A percentile compares a stretch with the other conserved stretches of the same genome.
Conservation (phyloP, 495 filamentous ascomycete species). For the Amniculicola lignicola region DNA sequence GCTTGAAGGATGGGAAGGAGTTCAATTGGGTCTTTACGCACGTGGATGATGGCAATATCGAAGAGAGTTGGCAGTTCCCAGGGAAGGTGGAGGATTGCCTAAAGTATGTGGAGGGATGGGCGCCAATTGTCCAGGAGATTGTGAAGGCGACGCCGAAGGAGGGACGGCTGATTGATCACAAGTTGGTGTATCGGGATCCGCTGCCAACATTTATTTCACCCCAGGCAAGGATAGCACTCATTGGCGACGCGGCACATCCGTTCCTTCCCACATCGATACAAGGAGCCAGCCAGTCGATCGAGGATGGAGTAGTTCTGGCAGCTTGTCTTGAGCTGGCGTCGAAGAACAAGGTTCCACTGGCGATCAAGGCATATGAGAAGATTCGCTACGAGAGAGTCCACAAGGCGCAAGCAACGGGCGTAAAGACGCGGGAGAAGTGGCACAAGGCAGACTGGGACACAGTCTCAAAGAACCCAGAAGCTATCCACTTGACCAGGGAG, state of each 20-base stretch:
- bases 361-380: constrained; percentile 35
- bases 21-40: constrained; percentile 43
- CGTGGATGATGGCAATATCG: constrained; percentile 38
- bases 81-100: constrained; percentile 36
- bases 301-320: constrained; percentile 40
- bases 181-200: constrained; percentile 41
- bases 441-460: constrained; percentile 42
- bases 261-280: constrained; percentile 42
- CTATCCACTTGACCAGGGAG: constrained; percentile 37
- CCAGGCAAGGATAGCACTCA: constrained; percentile 34
- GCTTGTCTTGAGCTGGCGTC: constrained; percentile 36
- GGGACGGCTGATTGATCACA: constrained; percentile 39
- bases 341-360: constrained; percentile 23
- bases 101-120: constrained; percentile 38
- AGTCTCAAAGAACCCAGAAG: constrained; percentile 38
- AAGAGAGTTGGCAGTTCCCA: constrained; percentile 37
- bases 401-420: constrained; percentile 38
- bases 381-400: constrained; percentile 40
- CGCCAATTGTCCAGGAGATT: constrained; percentile 36
- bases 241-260: constrained; percentile 42
- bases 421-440: constrained; percentile 38
- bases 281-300: constrained; percentile 42
- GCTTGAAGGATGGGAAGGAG: constrained; percentile 36
- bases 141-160: constrained; percentile 37
- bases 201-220: constrained; percentile 40